Conservation (phyloP, 73 alveolate genomes). For the Halteria grandinella region DNA sequence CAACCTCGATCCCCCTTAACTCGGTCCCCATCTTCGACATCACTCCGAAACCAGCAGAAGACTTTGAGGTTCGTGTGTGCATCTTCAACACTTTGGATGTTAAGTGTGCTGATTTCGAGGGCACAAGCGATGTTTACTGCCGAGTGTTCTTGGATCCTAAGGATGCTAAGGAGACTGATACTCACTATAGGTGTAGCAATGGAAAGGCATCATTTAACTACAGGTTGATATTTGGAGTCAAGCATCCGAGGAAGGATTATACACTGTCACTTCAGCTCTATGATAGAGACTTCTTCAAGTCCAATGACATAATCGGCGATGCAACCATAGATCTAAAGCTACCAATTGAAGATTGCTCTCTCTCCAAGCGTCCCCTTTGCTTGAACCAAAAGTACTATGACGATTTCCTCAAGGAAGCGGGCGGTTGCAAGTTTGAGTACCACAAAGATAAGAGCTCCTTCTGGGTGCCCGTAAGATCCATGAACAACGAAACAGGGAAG, state of each 20-base stretch:
- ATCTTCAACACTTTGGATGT: constrained; percentile 90
- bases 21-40: constrained; percentile 87
- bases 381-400: constrained; percentile 59
- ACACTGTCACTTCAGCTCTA: constrained; percentile 78
- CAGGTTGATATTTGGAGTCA: constrained; percentile 81
- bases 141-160: constrained; percentile 77
- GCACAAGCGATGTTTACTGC: constrained; percentile 83
- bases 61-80: constrained; percentile 88
- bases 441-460: constrained; percentile 67
- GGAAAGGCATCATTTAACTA: constrained; percentile 85
- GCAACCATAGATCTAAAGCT: constrained; percentile 62
- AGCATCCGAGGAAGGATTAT: constrained; percentile 52
- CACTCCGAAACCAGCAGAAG: constrained; percentile 83
- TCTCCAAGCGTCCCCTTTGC: constrained; percentile 61
- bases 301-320: constrained; percentile 92
- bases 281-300: constrained; percentile 91
- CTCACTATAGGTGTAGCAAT: constrained; percentile 81
- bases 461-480: constrained; percentile 60
- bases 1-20: constrained; percentile 74
- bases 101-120: constrained; percentile 82
- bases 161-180: constrained; percentile 83
- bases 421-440: constrained; percentile 50
- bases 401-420: constrained; percentile 31
- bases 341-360: constrained; percentile 55
- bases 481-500: constrained; percentile 61